These are phyloP conservation scores for Spencermartinsiella europaea DNA, from an alignment of 805 yeast species.

Conservation along the genomic window DNA sequence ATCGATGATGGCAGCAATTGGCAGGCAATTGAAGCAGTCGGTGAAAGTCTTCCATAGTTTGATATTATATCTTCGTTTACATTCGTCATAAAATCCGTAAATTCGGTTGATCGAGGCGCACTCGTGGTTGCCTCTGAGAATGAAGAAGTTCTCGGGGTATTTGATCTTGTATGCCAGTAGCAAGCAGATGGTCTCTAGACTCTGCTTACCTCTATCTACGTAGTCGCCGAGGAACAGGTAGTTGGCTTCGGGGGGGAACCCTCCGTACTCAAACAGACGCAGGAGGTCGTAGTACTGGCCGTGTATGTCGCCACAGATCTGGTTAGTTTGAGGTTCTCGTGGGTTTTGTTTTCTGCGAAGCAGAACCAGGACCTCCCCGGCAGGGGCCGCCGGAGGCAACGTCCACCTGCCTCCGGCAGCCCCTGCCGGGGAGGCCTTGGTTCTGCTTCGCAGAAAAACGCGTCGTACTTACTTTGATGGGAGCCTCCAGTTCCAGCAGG, in stretches of 20 bases:
- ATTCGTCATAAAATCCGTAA: constrained; percentile 97
- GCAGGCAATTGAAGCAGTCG: constrained; percentile 96
- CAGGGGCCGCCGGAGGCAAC: no score
- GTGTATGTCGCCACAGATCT: constrained; percentile 90
- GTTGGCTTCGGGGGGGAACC: constrained; percentile 98
- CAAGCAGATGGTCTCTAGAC: constrained; percentile 90
- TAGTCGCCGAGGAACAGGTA: constrained; percentile 94
- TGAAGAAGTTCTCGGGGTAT: constrained; percentile 96
- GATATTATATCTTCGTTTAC: constrained; percentile 94
- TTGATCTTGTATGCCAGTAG: constrained; percentile 93
- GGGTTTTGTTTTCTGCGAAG: no score
- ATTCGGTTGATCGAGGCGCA: constrained; percentile 97
- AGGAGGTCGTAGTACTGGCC: constrained; percentile 96
- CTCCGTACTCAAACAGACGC: constrained; percentile 95
- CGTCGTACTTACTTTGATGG: constrained; percentile 66
- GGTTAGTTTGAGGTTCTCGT: no score
- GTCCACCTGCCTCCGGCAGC: no score
- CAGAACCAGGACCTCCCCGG: background rate
- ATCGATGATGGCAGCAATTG: constrained; percentile 97
- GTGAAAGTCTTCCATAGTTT: constrained; percentile 98
- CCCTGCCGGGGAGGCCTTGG: background rate
- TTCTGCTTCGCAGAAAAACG: background rate
- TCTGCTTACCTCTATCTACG: constrained; percentile 98
- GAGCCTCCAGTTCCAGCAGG: constrained; percentile 91
- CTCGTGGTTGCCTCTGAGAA: constrained; percentile 96